Conservation (phyloP, 257 asterid species). For the Rubia yunnanensis region DNA sequence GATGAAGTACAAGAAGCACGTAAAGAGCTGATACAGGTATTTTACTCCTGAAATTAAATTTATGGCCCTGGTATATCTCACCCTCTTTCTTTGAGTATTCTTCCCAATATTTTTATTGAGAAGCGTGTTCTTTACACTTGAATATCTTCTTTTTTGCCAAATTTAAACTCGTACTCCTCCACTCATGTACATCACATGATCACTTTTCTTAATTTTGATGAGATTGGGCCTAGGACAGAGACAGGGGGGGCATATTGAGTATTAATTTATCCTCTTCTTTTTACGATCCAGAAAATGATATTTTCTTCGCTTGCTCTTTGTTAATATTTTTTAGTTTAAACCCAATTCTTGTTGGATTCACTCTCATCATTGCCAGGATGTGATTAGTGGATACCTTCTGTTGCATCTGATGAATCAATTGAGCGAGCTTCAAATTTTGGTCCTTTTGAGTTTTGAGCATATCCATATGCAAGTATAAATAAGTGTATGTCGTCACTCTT, state of each 20-base stretch:
- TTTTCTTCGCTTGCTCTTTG: neutral
- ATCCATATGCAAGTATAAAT: neutral
- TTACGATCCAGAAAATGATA: neutral
- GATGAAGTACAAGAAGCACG: slow-evolving; percentile 91
- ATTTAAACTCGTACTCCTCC: neutral
- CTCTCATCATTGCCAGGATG: neutral
- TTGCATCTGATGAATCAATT: neutral
- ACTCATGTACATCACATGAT: no score
- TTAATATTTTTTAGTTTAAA: neutral
- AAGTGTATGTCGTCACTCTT: neutral
- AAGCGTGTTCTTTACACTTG: neutral
- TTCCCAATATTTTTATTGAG: neutral
- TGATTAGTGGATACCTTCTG: neutral
- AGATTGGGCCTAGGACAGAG: neutral
- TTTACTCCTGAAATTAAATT: slow-evolving; percentile 6
- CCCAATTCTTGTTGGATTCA: neutral
- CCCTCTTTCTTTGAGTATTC: neutral
- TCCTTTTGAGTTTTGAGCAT: neutral
- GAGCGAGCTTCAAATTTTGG: neutral
- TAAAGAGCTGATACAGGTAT: slow-evolving; percentile 69
- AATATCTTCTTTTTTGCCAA: neutral
- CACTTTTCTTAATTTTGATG: no score
- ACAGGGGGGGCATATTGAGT: neutral
- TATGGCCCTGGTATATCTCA: neutral
- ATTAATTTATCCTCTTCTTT: neutral